Evolutionary conservation across 257 asterid genomes (phyloP), one percentile per base, ranked within the genome.

Genomic region (Penstemon barbatus): DNA sequence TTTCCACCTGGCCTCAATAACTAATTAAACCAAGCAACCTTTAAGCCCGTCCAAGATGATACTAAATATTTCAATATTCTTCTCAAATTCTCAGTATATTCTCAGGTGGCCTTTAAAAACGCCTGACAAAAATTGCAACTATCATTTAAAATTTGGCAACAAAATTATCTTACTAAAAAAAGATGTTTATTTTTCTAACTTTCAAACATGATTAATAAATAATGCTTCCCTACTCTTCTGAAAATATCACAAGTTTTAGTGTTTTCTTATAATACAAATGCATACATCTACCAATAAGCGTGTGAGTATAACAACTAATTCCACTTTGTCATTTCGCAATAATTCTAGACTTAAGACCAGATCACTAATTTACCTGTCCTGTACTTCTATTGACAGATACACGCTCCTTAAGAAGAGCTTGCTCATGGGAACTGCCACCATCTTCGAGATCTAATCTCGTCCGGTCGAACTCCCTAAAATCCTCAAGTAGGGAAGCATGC

Each of bases 401-500:
- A 72, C 92, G 97, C 80, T 93, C 98, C 74, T 85, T 88, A 61
- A 93, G 85, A 58, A 90, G 86, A 46, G 94, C 83, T 75, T 88
- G 95, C 7, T 93, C 97, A 69, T 93, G 67, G 71, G 95, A 90
- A 80, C 94, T 89, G 69, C 85, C 85, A 67, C 91, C 94, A 52
- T 93, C 98, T 88, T 93, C 98, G 70, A 90, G 80, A 85, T 93
- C 97, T 79, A 93, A 84, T 80, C 96, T 84, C 70, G 93, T 76
- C 52, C 96, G 87, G 72, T 93, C 98, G 50, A 93, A 93, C 88
- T 93, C 98, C 86, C 96, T 85, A 78, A 93, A 93, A 80, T 90
- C 97, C 63, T 90, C 98, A 49, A 93, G 98, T 77, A 93, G 79
- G 49, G 96, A 90, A 19, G 97, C 97, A 57, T 93, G 98, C 84